phyloP scores from a whole-genome alignment of 768 basidiomycete species.

The Vararia minispora region DNA sequence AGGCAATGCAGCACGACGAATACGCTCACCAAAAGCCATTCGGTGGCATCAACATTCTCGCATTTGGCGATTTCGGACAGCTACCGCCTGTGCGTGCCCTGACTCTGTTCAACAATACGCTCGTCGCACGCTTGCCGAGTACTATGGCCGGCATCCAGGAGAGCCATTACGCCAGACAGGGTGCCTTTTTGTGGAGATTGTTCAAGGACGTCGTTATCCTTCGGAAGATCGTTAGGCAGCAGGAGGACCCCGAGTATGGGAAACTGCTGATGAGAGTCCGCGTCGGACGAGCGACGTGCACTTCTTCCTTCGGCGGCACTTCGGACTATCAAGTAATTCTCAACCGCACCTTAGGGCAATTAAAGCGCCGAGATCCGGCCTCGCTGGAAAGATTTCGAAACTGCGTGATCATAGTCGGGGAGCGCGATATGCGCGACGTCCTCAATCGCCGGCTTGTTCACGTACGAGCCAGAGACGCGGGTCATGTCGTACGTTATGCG shows the following conservation, averaged over 20 bases:
- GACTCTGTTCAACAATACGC: background rate
- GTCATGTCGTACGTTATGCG: background rate
- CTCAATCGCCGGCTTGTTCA: background rate
- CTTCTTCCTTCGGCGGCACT: background rate
- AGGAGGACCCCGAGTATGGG: background rate
- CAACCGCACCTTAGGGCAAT: background rate
- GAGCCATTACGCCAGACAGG: background rate
- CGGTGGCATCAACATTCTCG: slow-evolving; percentile 1
- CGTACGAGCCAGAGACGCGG: background rate
- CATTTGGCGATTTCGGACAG: background rate
- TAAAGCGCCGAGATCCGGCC: background rate
- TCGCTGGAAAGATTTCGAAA: background rate
- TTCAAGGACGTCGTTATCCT: background rate
- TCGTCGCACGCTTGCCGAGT: background rate
- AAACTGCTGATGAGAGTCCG: background rate
- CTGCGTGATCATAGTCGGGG: background rate
- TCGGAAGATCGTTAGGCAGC: background rate
- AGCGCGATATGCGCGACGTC: background rate
- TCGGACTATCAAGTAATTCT: background rate
- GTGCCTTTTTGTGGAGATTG: background rate
- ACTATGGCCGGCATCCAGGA: background rate
- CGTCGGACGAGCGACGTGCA: background rate
- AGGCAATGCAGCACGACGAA: background rate
- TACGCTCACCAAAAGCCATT: background rate
- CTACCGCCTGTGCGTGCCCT: background rate